Conservation (phyloP, 2,329 filamentous ascomycete species). For the Lithohypha guttulata region DNA sequence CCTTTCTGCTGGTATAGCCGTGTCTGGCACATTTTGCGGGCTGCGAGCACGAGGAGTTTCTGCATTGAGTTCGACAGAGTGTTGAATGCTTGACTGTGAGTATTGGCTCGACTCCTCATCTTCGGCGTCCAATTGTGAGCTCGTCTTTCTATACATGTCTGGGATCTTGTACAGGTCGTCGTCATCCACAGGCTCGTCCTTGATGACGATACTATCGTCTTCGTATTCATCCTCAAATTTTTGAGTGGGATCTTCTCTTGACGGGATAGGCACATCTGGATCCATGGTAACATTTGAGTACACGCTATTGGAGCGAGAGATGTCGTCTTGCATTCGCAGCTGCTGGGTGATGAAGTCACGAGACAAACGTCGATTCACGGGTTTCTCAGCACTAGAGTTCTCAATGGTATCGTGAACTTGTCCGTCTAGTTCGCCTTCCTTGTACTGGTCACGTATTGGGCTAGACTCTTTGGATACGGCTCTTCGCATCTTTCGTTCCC, state of each 20-base stretch:
- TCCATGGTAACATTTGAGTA: constrained; percentile 44
- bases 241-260: constrained; percentile 53
- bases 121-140: constrained; percentile 24
- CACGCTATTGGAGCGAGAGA: constrained; percentile 40
- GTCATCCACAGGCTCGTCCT: constrained; percentile 50
- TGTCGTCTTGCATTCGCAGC: constrained; percentile 50
- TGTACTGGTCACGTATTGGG: constrained; percentile 29
- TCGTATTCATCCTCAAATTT: constrained; percentile 34
- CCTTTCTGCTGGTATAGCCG: constrained; percentile 7
- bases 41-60: constrained; percentile 35
- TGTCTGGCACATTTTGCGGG: constrained; percentile 15
- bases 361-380: constrained; percentile 37
- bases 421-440: constrained; percentile 9
- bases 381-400: constrained; percentile 39
- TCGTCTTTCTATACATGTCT: constrained; percentile 48
- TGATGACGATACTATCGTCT: constrained; percentile 52
- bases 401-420: constrained; percentile 24
- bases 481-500: constrained; percentile 58
- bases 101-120: constrained; percentile 46
- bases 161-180: constrained; percentile 54
- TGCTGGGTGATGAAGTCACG: constrained; percentile 87
- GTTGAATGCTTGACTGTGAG: constrained; percentile 35
- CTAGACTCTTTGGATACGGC: constrained; percentile 32
- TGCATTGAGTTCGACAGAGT: constrained; percentile 31
- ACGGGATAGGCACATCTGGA: constrained; percentile 82